These are phyloP conservation scores for Daldinia concentrica DNA, from an alignment of 495 filamentous ascomycete genomes.

Conservation along the genomic window DNA sequence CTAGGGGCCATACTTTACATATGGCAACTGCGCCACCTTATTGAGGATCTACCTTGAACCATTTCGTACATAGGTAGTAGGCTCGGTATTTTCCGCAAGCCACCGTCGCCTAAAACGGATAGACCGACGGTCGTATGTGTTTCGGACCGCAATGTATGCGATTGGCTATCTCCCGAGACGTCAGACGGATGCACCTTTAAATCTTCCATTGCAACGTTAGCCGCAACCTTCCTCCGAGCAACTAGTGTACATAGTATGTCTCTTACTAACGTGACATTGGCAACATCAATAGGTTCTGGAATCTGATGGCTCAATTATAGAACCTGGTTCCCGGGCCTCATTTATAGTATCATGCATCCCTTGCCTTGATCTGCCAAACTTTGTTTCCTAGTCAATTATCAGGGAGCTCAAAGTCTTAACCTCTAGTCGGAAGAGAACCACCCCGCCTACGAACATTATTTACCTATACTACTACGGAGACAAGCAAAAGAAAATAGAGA, in stretches of 20 bases:
- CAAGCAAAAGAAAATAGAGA: not conserved
- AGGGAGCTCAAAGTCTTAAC: not conserved
- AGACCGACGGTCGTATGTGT: not conserved
- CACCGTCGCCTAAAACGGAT: not conserved
- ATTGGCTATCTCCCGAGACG: not conserved
- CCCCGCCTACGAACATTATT: not conserved
- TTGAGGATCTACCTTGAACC: not conserved
- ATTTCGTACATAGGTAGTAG: not conserved
- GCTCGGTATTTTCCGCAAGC: not conserved
- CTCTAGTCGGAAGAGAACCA: not conserved
- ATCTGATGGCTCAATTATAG: not conserved
- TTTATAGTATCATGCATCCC: not conserved
- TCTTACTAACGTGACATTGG: not conserved
- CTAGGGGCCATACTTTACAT: conserved; percentile 7
- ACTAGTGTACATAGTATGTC: not conserved
- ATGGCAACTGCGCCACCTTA: conserved; percentile 17
- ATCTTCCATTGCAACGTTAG: not conserved
- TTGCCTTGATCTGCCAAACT: not conserved
- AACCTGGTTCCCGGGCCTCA: not conserved
- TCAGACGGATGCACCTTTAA: not conserved
- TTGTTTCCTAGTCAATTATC: not conserved
- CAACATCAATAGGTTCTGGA: not conserved
- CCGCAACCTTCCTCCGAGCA: not conserved
- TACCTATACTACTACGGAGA: not conserved
- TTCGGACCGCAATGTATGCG: not conserved